Evolutionary conservation across 1,139 yeast genomes (phyloP), one percentile per base, ranked within the genome.

Genomic region (Protomyces lactucae-debilis): DNA sequence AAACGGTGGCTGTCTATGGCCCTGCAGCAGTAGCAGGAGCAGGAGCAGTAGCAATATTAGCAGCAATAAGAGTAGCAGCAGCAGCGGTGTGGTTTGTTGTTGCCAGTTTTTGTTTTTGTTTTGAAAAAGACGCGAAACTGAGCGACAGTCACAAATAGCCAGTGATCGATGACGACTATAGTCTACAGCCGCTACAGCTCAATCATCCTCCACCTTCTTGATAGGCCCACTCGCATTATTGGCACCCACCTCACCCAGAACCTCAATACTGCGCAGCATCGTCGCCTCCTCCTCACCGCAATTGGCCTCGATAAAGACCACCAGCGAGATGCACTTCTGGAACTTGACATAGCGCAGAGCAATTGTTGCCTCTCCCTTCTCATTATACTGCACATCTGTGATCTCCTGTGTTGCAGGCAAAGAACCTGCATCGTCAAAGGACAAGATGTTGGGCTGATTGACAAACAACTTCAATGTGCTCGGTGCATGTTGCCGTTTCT

Each of bases 271-370:
- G 23, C 37, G 51, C 23, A 66, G 32, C 18, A 52, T 52, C 43
- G 68, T 65, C 9, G 48, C 55, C 3, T 66, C 68, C 37, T 57
- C 64, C 2, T 66, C 64, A 12, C 59, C 68, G 9, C 25, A 37
- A 46, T 66, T 66, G 14, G 53, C 46, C 52, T 61, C 68, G 21
- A 66, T 53, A 59, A 66, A 66, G n/a, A 66, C 32, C 10, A 63
- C 65, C n/a, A 66, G 59, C 16, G 55, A 61, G 39, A 51, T 54
- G 14, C 63, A 66, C 21, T 61, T 61, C 25, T 66, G 68, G 43
- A 66, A 66, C 39, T 66, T 66, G 48, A 66, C 68, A 39, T 57
- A 66, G 45, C 68, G 57, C 37, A 66, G 48, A 5, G 68, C 55
- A 4, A 66, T 52, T 9, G 52, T 39, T 2, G 61, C 60, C n/a